Base-by-base conservation (phyloP, 2,329 filamentous ascomycete species). In the Beauveria sp. region DNA sequence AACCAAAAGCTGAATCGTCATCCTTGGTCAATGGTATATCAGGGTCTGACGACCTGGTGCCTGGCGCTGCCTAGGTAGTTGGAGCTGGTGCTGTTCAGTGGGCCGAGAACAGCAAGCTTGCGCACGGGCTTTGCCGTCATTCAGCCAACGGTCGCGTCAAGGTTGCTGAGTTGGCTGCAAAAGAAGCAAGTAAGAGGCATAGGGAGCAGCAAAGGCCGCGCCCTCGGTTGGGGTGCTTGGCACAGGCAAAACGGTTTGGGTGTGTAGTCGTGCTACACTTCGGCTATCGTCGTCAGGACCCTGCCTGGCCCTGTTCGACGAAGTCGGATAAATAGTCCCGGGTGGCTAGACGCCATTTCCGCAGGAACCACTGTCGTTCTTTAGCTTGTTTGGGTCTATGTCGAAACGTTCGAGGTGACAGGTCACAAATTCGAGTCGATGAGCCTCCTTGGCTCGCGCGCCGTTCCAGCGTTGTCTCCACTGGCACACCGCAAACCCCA, bases 261-360 rank as follows among this genome's bases (percentile, higher is more conserved):
- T 20, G 24, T 20, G 42, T 18, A 5, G 54, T 38, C 42, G n/a
- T 56, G 43, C 26, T 22, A 34, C 28, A 16, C 22, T 57, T 58
- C 55, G 55, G 55, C 30, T 58, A 58, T 58, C 55, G 55, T 58
- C 30, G 12, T 34, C n/a, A 49, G 26, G 14, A 20, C 34, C 46
- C 34, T 54, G 51, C 12, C 20, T 42, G 45, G 22, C 30, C 34
- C 34, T 30, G 46, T 18, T 58, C 20, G 45, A 57, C 49, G 42
- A 50, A 49, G 45, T 28, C 45, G 30, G 42, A 47, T 18, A 22
- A 58, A 47, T 58, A 58, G 56, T 28, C 34, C 56, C 26, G 20
- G 26, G 56, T 51, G 34, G 46, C 46, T 58, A 51, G 24, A 58
- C 56, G 56, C 56, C 46, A 58, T 47, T 58, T 43, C 56, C 56